Percentiles rank a stretch among this genome's conserved stretches.
Conservation (phyloP, 2,329 filamentous ascomycete species). For the Pseudocercospora eumusae region DNA sequence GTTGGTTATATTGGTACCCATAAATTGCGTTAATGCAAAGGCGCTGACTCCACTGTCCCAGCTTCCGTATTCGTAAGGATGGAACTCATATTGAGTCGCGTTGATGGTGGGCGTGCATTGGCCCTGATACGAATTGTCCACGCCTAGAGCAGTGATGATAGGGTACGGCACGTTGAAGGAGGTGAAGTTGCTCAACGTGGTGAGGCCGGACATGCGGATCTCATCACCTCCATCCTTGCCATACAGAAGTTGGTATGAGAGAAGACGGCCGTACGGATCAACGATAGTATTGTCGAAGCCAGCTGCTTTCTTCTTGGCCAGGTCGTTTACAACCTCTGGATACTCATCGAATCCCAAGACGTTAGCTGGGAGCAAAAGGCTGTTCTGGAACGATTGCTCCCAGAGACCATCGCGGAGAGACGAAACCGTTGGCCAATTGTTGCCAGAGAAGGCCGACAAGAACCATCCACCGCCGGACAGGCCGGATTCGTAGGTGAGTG, state of each 20-base stretch:
- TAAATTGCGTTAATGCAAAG: slow-evolving; percentile 61
- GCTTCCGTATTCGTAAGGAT: slow-evolving; percentile 66
- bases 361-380: slow-evolving; percentile 42
- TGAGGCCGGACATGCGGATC: slow-evolving; percentile 41
- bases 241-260: slow-evolving; percentile 46
- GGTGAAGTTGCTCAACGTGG: slow-evolving; percentile 45
- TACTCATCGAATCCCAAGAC: slow-evolving; percentile 35
- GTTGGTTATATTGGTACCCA: slow-evolving; percentile 59
- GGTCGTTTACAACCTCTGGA: slow-evolving; percentile 38
- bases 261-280: slow-evolving; percentile 46
- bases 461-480: slow-evolving; percentile 52
- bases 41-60: slow-evolving; percentile 62
- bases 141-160: slow-evolving; percentile 48
- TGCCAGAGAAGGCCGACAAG: slow-evolving; percentile 49
- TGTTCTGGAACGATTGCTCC: slow-evolving; percentile 44
- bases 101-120: slow-evolving; percentile 49
- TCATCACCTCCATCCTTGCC: slow-evolving; percentile 42
- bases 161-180: slow-evolving; percentile 47
- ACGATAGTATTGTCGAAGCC: slow-evolving; percentile 46
- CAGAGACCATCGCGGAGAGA: slow-evolving; percentile 45
- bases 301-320: slow-evolving; percentile 42
- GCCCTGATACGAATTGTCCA: slow-evolving; percentile 39
- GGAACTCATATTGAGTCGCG: slow-evolving; percentile 65
- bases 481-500: slow-evolving; percentile 49
- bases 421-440: slow-evolving; percentile 51